phyloP scores from a whole-genome alignment of 371 early-diverging fungal species.

The Mucor piriformis region DNA sequence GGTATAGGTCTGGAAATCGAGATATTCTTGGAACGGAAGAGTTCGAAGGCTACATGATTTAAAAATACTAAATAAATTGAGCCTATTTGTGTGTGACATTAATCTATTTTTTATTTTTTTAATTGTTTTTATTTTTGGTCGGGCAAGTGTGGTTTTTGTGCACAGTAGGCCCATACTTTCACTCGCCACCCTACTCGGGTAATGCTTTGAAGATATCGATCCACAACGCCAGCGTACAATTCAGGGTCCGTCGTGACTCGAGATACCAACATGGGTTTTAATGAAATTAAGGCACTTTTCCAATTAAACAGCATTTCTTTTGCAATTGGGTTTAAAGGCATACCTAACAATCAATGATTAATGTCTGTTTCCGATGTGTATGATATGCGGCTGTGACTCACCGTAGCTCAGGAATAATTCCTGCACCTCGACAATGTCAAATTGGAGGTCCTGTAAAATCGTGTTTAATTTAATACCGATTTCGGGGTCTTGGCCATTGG shows the following conservation, averaged over 20 bases:
- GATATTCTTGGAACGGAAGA: slow-evolving; percentile 45
- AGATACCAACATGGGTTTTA: slow-evolving; percentile 37
- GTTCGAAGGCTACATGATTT: slow-evolving; percentile 39
- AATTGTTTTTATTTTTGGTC: neutral
- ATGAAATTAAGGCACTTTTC: slow-evolving; percentile 38
- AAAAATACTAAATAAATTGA: no score
- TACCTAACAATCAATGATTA: no score
- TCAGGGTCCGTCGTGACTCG: slow-evolving; percentile 28
- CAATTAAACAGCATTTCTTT: slow-evolving; percentile 47
- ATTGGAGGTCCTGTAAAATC: slow-evolving; percentile 25
- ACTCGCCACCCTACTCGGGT: slow-evolving; percentile 35
- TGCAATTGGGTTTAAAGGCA: slow-evolving; percentile 33
- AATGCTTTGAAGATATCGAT: slow-evolving; percentile 41
- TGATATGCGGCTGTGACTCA: slow-evolving; percentile 18
- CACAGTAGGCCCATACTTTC: slow-evolving; percentile 33
- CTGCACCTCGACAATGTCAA: slow-evolving; percentile 30
- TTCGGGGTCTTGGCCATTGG: slow-evolving; percentile 40
- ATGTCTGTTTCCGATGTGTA: no score
- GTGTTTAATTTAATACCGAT: slow-evolving; percentile 35
- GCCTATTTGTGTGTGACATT: no score
- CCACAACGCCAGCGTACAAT: slow-evolving; percentile 26
- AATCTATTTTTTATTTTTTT: neutral
- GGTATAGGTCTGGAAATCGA: slow-evolving; percentile 46
- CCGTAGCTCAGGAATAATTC: slow-evolving; percentile 30
- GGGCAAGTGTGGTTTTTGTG: slow-evolving; percentile 24